A percentile compares a stretch with the other conserved stretches of the same genome.
phyloP scores from a whole-genome alignment of 139 green algal species.

The Trebouxia sp. region DNA sequence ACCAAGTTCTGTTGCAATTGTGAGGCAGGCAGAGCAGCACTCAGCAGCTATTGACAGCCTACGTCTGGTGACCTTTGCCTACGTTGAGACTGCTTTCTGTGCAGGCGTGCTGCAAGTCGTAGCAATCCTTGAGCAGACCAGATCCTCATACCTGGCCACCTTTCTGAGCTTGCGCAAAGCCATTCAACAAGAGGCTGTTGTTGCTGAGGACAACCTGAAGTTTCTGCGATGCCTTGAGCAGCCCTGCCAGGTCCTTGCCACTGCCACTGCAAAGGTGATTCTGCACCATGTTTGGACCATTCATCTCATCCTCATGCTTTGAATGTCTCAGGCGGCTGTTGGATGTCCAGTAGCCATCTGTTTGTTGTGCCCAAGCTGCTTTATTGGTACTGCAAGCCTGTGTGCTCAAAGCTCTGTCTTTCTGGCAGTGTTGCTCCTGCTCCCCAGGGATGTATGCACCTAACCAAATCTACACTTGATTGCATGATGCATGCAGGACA shows the following conservation, averaged over 20 bases:
- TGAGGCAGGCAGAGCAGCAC: too few relatives aligned
- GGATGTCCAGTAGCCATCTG: neutral
- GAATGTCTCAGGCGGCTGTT: neutral
- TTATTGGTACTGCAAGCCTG: neutral
- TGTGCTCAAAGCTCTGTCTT: neutral
- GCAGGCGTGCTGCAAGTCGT: conserved; percentile 56
- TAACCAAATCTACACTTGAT: too few relatives aligned
- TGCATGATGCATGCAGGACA: conserved; percentile 48
- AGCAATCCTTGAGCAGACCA: conserved; percentile 67
- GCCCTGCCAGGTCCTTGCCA: conserved; percentile 63
- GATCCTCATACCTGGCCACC: conserved; percentile 73
- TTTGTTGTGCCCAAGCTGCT: neutral
- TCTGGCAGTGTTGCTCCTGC: too few relatives aligned
- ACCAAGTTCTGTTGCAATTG: neutral
- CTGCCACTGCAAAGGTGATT: conserved; percentile 41
- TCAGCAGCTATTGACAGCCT: too few relatives aligned
- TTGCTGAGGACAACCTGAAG: conserved; percentile 83
- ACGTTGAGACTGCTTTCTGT: neutral
- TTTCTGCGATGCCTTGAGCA: conserved; percentile 78
- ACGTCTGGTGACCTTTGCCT: too few relatives aligned
- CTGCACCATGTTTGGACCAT: neutral
- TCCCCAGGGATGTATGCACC: too few relatives aligned
- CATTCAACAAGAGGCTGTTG: conserved; percentile 76
- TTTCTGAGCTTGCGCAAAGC: conserved; percentile 75
- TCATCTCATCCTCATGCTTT: neutral